These are phyloP conservation scores for Boletus bicolor DNA, from an alignment of 768 basidiomycete genomes.

Conservation along the genomic window DNA sequence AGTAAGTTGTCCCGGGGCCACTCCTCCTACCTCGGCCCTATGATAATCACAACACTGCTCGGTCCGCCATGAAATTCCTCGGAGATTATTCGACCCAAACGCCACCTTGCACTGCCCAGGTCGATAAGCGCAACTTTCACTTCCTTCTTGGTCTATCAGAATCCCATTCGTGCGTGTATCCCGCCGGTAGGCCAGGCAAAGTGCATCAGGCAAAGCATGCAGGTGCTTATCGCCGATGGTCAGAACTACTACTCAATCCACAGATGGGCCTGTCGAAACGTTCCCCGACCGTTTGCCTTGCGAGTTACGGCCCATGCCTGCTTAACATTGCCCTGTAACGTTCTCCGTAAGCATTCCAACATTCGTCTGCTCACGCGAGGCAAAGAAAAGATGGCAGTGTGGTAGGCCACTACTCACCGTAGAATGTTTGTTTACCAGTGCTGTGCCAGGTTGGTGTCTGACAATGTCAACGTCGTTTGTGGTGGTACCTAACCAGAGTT, in stretches of 20 bases:
- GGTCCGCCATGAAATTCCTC: too few relatives aligned
- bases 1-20: too few relatives aligned
- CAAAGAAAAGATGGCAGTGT: background rate
- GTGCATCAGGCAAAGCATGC: background rate
- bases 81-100: background rate
- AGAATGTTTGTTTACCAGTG: background rate
- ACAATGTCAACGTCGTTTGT: background rate
- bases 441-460: background rate
- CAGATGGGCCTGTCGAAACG: background rate
- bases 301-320: background rate
- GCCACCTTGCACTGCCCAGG: background rate
- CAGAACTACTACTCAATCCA: too few relatives aligned
- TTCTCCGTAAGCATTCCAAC: background rate
- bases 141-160: background rate
- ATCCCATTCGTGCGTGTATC: background rate
- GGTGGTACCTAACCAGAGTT: background rate
- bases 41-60: too few relatives aligned
- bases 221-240: too few relatives aligned
- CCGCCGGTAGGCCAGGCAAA: background rate
- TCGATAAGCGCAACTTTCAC: background rate
- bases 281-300: background rate
- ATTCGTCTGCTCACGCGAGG: slow-evolving; percentile 4
- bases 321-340: background rate
- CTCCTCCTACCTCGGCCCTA: too few relatives aligned
- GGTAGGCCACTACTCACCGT: background rate